Evolutionary conservation across 495 filamentous ascomycete species (phyloP).

Genomic region (Chaetomium tenue): DNA sequence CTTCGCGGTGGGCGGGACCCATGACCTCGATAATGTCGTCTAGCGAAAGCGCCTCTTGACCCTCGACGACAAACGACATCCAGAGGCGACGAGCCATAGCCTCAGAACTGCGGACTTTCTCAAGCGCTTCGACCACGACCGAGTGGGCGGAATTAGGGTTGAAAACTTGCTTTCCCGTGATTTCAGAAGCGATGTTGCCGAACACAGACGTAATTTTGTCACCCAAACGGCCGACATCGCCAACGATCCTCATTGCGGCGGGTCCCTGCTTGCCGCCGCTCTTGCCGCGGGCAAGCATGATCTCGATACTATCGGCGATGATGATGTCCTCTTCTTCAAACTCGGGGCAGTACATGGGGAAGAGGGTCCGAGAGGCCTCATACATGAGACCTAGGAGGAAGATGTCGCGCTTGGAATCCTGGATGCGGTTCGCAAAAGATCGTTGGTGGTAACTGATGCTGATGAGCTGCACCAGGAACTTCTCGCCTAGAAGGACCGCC

Average conservation of each 20-base stretch:
- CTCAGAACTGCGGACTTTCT: constrained; percentile 76
- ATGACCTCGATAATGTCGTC: constrained; percentile 89
- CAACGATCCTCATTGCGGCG: constrained; percentile 75
- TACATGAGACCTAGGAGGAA: constrained; percentile 77
- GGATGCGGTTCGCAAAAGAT: constrained; percentile 85
- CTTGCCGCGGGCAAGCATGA: constrained; percentile 47
- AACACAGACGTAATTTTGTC: constrained; percentile 90
- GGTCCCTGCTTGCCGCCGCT: constrained; percentile 49
- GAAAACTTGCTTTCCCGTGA: constrained; percentile 92
- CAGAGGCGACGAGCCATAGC: constrained; percentile 88
- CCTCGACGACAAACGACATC: constrained; percentile 97
- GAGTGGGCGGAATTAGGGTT: constrained; percentile 86
- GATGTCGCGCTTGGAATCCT: constrained; percentile 81
- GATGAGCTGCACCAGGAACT: constrained; percentile 84
- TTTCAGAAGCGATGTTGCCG: constrained; percentile 90
- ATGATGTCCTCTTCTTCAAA: constrained; percentile 88
- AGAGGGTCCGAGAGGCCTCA: constrained; percentile 81
- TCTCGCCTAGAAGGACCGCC: constrained; percentile 75
- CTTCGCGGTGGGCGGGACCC: constrained; percentile 62
- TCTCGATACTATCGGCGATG: constrained; percentile 76
- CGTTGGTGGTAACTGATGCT: constrained; percentile 93
- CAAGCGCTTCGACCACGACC: constrained; percentile 82
- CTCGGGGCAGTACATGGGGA: constrained; percentile 87
- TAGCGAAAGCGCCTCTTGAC: constrained; percentile 68
- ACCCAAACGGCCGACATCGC: constrained; percentile 75